Evolutionary conservation across 2,329 filamentous ascomycete genomes (phyloP).

Genomic region (Tolypocladium inflatum): DNA sequence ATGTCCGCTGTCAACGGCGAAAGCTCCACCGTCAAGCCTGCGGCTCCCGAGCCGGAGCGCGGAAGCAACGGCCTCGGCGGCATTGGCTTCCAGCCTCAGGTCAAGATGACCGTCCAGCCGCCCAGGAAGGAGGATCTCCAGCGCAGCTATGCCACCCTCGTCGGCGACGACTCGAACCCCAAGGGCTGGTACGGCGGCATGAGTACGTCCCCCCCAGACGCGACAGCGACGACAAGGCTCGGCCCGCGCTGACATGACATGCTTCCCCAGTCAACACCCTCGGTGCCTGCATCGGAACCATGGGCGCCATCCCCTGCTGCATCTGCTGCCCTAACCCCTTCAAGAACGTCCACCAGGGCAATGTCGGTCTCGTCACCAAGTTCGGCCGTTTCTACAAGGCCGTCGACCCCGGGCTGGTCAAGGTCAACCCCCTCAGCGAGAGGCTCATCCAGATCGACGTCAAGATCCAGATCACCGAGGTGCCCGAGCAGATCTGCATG

Average conservation of each 20-base stretch:
- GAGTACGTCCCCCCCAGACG: constrained; percentile 45
- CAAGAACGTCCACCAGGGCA: constrained; percentile 84
- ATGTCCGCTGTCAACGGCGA: constrained; percentile 15
- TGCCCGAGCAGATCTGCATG: constrained; percentile 96
- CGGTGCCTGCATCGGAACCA: constrained; percentile 63
- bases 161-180: constrained; percentile 55
- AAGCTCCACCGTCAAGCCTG: constrained; percentile 19
- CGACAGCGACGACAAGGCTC: not conserved
- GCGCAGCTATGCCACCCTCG: constrained; percentile 61
- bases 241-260: not conserved
- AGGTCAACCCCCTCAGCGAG: constrained; percentile 94
- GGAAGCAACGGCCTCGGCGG: constrained; percentile 8
- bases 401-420: constrained; percentile 92
- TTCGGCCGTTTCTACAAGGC: constrained; percentile 93
- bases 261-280: constrained; percentile 55
- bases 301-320: constrained; percentile 87
- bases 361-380: constrained; percentile 90
- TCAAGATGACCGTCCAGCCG: constrained; percentile 64
- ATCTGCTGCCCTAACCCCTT: constrained; percentile 90
- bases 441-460: constrained; percentile 86
- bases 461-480: constrained; percentile 98
- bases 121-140: constrained; percentile 78
- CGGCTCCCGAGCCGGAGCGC: constrained; percentile 7
- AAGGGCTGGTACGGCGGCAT: constrained; percentile 87
- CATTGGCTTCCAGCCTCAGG: constrained; percentile 38